Evolutionary conservation across 139 green algal genomes (phyloP).

Genomic region (Chlorella vulgaris): DNA sequence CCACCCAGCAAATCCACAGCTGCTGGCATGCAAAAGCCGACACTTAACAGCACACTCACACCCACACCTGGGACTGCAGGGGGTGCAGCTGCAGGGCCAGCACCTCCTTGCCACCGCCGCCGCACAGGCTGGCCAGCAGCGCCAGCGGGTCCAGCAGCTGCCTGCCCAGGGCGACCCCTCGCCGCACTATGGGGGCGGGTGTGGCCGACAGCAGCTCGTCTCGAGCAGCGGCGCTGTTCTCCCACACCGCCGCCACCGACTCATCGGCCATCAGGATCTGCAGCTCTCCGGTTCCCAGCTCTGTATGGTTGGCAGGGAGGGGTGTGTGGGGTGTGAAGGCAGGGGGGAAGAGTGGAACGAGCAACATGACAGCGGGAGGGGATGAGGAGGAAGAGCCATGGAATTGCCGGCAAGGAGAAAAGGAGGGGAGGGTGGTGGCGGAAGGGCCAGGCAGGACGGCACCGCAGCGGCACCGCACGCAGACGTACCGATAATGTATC

Average conservation of each 20-base stretch:
- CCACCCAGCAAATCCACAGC: too few species aligned
- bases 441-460: too few species aligned
- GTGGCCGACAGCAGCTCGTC: constrained; percentile 64
- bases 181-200: constrained; percentile 68
- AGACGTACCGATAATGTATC: constrained; percentile 44
- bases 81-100: constrained; percentile 55
- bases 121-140: constrained; percentile 76
- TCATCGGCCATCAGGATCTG: constrained; percentile 72
- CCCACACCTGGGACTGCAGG: constrained; percentile 49
- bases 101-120: constrained; percentile 30
- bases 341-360: background rate
- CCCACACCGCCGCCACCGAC: constrained; percentile 77
- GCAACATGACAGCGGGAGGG: background rate
- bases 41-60: too few species aligned
- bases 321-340: background rate
- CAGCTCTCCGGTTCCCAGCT: constrained; percentile 57
- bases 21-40: too few species aligned
- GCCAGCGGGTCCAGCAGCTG: constrained; percentile 84
- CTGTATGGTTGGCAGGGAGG: background rate
- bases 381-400: too few species aligned
- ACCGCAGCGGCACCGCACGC: background rate
- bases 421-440: too few species aligned
- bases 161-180: constrained; percentile 84
- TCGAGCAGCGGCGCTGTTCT: constrained; percentile 65
- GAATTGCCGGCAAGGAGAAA: too few species aligned